Conservation (phyloP, 2,329 filamentous ascomycete genomes). For the Colletotrichum brevisporum region DNA sequence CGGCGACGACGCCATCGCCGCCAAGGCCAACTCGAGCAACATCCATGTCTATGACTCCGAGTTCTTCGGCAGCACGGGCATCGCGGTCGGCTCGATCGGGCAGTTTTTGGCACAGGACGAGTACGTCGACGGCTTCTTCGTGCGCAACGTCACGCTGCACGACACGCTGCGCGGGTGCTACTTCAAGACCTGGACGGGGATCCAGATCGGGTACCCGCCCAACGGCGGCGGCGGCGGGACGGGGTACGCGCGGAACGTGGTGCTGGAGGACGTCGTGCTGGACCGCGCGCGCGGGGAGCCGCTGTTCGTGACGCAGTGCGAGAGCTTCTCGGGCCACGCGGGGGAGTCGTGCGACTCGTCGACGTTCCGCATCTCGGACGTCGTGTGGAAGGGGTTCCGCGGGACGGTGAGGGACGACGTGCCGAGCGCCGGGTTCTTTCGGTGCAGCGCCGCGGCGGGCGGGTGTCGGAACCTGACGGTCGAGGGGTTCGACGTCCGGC, state of each 20-base stretch:
- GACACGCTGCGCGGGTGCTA: slow-evolving; percentile 65
- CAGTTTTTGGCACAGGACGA: slow-evolving; percentile 66
- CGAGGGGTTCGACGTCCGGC: slow-evolving; percentile 44
- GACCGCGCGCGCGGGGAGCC: slow-evolving; percentile 47
- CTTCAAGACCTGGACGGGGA: slow-evolving; percentile 72
- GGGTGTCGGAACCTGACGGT: slow-evolving; percentile 50
- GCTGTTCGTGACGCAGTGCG: slow-evolving; percentile 53
- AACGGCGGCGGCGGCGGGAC: slow-evolving; percentile 72
- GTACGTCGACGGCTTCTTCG: slow-evolving; percentile 63
- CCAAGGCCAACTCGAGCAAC: slow-evolving; percentile 70
- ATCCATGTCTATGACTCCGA: slow-evolving; percentile 63
- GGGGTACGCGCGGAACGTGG: slow-evolving; percentile 54
- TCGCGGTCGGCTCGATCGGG: slow-evolving; percentile 71
- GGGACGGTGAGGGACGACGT: slow-evolving; percentile 49
- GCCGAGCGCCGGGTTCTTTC: slow-evolving; percentile 46
- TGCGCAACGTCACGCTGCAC: slow-evolving; percentile 60
- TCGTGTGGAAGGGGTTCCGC: slow-evolving; percentile 47
- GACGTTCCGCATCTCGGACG: slow-evolving; percentile 48
- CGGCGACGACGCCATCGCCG: slow-evolving; percentile 67
- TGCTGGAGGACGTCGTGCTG: slow-evolving; percentile 49
- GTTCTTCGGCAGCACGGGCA: slow-evolving; percentile 64
- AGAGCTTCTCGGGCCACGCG: slow-evolving; percentile 51
- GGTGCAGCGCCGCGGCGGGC: slow-evolving; percentile 50
- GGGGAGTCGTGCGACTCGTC: slow-evolving; percentile 53
- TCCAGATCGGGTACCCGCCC: slow-evolving; percentile 64